A percentile compares a stretch with the other conserved stretches of the same genome.
phyloP scores from a whole-genome alignment of 2,329 filamentous ascomycete species.

The Hymenotorrendiella dingleyae region DNA sequence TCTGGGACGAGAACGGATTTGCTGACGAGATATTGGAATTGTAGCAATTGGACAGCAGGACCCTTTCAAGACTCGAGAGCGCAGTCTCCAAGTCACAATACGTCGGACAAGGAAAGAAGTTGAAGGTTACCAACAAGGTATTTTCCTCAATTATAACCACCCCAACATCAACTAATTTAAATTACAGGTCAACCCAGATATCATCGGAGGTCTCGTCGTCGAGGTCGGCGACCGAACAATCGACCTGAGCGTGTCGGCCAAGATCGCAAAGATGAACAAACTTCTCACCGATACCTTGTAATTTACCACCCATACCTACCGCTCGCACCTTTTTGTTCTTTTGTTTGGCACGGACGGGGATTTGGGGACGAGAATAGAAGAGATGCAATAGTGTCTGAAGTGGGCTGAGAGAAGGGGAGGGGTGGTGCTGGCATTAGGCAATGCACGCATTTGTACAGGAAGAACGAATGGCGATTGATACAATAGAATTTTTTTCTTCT shows the following conservation, averaged over 20 bases:
- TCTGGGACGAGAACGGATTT: background rate
- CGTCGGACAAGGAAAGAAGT: conserved; percentile 87
- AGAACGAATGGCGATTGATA: conserved; percentile 7
- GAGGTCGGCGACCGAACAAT: conserved; percentile 98
- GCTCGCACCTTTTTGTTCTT: conserved; percentile 17
- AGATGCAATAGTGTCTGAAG: too few species aligned
- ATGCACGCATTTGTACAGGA: conserved; percentile 7
- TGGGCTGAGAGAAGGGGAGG: background rate
- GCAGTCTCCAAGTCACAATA: conserved; percentile 87
- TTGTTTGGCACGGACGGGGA: conserved; percentile 29
- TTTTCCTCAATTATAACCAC: conserved; percentile 11
- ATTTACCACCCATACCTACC: conserved; percentile 38
- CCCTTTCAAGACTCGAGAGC: conserved; percentile 76
- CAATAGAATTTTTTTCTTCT: conserved; percentile 8
- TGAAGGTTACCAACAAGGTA: conserved; percentile 92
- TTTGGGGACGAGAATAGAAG: background rate
- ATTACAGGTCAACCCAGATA: conserved; percentile 80
- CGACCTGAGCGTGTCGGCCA: conserved; percentile 89
- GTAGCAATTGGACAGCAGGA: conserved; percentile 80
- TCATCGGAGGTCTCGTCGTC: conserved; percentile 88
- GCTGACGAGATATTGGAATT: conserved; percentile 9
- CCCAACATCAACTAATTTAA: conserved; percentile 3
- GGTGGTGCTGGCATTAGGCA: background rate
- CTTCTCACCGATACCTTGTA: conserved; percentile 94
- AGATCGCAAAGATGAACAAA: conserved; percentile 99